Conservation (phyloP, 139 green algal genomes). For the Deuterostichococcus epilithicus region DNA sequence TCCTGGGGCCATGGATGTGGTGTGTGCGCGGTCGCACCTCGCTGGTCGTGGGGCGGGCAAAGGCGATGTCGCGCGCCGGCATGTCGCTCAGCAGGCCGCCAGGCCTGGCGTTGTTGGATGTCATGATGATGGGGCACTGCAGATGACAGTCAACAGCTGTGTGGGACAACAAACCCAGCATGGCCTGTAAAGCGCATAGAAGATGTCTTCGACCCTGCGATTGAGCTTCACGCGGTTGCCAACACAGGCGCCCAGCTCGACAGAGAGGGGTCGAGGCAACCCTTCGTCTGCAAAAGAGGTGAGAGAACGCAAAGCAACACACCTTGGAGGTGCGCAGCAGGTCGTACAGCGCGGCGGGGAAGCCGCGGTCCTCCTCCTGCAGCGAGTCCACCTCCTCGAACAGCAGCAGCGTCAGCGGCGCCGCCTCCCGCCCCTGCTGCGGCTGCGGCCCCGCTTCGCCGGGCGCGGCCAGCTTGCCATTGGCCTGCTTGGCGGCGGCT, state of each 20-base stretch:
- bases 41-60: neutral
- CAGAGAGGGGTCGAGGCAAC: neutral
- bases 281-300: neutral
- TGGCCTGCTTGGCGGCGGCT: too few species aligned
- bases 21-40: neutral
- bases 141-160: neutral
- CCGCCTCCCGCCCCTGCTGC: too few species aligned
- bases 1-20: neutral
- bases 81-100: neutral
- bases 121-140: conserved; percentile 2
- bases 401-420: conserved; percentile 1
- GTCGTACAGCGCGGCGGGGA: neutral
- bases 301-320: too few species aligned
- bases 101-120: neutral
- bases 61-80: neutral
- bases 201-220: too few species aligned
- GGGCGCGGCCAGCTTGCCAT: too few species aligned
- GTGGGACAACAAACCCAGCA: neutral
- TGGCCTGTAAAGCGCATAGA: neutral
- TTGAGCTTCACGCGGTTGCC: too few species aligned
- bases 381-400: neutral
- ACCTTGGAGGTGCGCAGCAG: neutral
- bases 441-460: too few species aligned
- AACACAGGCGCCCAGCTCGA: too few species aligned
- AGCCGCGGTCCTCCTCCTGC: neutral